Conservation (phyloP, 202 grass and related monocot species). For the Carex sylvatica region DNA sequence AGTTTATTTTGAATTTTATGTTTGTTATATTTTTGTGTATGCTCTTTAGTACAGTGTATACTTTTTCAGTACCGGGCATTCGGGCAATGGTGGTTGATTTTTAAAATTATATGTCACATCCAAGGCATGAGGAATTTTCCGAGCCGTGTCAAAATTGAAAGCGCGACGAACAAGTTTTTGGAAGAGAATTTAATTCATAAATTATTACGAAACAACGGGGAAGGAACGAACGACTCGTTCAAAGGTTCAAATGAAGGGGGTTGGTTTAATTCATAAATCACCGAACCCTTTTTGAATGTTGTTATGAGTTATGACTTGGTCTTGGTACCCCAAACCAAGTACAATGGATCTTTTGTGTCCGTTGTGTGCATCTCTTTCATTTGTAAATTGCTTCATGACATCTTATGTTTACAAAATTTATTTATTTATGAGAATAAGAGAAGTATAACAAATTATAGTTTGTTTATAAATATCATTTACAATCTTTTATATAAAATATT, state of each 20-base stretch:
- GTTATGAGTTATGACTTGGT: conserved; percentile 6
- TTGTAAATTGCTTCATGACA: not conserved
- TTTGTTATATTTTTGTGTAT: not conserved
- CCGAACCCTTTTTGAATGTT: conserved; percentile 19
- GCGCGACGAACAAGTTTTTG: not conserved
- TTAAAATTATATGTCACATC: not conserved
- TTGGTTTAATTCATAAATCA: not conserved
- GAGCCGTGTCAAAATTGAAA: conserved; percentile 28
- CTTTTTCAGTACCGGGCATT: not conserved
- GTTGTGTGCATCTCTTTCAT: not conserved
- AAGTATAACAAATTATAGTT: not conserved
- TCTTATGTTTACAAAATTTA: not conserved
- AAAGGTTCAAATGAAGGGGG: not conserved
- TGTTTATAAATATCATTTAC: no score
- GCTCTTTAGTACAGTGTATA: not conserved
- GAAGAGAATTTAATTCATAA: conserved; percentile 7
- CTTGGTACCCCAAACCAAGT: not conserved
- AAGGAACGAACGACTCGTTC: not conserved
- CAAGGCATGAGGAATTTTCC: not conserved
- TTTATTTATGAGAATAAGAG: not conserved
- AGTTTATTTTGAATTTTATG: not conserved
- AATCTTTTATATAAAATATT: no score
- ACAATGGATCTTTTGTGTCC: not conserved
- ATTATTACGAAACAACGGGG: conserved; percentile 4
- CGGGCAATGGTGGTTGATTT: not conserved